phyloP scores from a whole-genome alignment of 2,329 filamentous ascomycete genomes.

The Phialocephala subalpina region DNA sequence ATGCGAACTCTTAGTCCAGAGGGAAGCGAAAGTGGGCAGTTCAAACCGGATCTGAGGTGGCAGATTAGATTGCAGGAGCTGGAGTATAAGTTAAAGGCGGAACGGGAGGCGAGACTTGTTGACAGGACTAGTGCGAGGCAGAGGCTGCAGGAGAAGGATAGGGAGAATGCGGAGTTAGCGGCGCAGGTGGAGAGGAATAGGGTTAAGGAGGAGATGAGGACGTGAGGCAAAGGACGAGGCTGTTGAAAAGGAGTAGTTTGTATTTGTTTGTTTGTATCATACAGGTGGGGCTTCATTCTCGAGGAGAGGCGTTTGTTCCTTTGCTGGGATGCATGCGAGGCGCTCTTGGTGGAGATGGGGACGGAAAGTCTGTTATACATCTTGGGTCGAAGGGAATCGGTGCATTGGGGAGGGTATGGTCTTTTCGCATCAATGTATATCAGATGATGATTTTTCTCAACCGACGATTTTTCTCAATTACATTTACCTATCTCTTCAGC shows the following conservation, averaged over 20 bases:
- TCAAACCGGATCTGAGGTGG: slow-evolving; percentile 74
- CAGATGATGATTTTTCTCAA: slow-evolving; percentile 1
- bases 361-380: too few relatives aligned
- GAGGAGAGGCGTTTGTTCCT: not conserved
- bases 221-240: not conserved
- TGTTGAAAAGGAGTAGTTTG: not conserved
- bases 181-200: slow-evolving; percentile 60
- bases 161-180: slow-evolving; percentile 76
- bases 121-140: slow-evolving; percentile 86
- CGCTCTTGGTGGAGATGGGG: not conserved
- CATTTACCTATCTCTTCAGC: too few relatives aligned
- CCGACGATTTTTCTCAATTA: too few relatives aligned
- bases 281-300: not conserved
- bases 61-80: slow-evolving; percentile 85
- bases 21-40: slow-evolving; percentile 41
- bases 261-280: slow-evolving; percentile 1
- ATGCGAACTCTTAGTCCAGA: slow-evolving; percentile 13
- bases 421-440: slow-evolving; percentile 3
- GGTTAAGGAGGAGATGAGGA: slow-evolving; percentile 33
- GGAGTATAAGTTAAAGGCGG: slow-evolving; percentile 87
- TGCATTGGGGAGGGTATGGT: not conserved
- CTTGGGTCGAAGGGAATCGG: not conserved
- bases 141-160: slow-evolving; percentile 77
- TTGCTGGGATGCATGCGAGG: not conserved
- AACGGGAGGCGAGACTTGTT: slow-evolving; percentile 84